These are phyloP conservation scores for Salvia hispanica DNA, from an alignment of 257 asterid species.

Conservation along the genomic window DNA sequence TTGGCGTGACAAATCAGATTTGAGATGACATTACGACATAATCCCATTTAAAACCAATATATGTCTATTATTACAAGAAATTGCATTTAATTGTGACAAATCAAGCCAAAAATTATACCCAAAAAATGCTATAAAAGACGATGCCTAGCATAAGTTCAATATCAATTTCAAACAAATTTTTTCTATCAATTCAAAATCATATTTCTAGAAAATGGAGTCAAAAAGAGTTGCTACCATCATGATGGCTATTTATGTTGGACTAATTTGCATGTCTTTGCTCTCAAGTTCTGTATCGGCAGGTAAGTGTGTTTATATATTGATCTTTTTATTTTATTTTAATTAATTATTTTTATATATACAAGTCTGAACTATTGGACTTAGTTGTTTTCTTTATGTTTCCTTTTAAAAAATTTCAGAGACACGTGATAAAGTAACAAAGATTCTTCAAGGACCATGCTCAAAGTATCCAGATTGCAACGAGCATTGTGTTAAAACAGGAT, in stretches of 20 bases:
- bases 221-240: neutral
- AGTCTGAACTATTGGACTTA: too few relatives aligned
- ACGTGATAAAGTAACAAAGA: neutral
- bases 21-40: too few relatives aligned
- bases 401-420: too few relatives aligned
- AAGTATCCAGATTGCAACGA: constrained; percentile 4
- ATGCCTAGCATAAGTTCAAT: neutral
- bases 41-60: too few relatives aligned
- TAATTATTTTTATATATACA: neutral
- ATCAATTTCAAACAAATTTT: too few relatives aligned
- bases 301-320: neutral
- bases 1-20: too few relatives aligned
- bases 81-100: too few relatives aligned
- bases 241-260: neutral
- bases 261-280: constrained; percentile 1
- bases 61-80: too few relatives aligned
- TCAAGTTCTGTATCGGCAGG: neutral
- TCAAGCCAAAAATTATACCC: neutral
- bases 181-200: too few relatives aligned
- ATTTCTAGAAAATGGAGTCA: constrained; percentile 6
- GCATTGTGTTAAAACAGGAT: neutral
- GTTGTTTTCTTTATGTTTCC: neutral
- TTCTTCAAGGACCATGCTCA: constrained; percentile 23
- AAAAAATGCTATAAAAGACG: neutral
- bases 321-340: neutral